Evolutionary conservation across 1,284 basidiomycete species (phyloP).

Genomic region (Trichosporon faecale): DNA sequence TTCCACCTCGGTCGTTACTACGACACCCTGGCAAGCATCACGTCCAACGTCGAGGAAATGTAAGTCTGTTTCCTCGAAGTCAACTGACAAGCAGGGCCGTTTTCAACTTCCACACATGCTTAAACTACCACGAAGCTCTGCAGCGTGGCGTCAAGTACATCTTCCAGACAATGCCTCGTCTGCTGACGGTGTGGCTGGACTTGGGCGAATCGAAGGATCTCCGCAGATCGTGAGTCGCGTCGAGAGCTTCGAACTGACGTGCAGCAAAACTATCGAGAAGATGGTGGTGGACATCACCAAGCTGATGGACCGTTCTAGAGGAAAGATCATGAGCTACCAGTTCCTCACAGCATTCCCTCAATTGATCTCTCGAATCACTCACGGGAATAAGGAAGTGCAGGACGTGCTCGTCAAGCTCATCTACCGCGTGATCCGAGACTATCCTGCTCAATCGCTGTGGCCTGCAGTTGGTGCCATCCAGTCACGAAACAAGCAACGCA

Average conservation of each 20-base stretch:
- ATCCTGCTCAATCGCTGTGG: slow-evolving; percentile 93
- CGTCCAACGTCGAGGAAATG: slow-evolving; percentile 21
- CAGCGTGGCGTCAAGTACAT: slow-evolving; percentile 89
- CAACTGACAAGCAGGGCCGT: slow-evolving; percentile 21
- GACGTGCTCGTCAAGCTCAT: slow-evolving; percentile 68
- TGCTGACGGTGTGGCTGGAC: slow-evolving; percentile 95
- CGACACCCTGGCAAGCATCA: slow-evolving; percentile 56
- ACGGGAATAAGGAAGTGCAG: slow-evolving; percentile 69
- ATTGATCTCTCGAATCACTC: slow-evolving; percentile 90
- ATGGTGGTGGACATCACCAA: slow-evolving; percentile 54
- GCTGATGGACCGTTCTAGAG: slow-evolving; percentile 62
- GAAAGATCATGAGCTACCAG: slow-evolving; percentile 67
- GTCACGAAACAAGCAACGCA: slow-evolving; percentile 69
- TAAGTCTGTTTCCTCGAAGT: not conserved
- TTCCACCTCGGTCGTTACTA: slow-evolving; percentile 86
- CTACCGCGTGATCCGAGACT: slow-evolving; percentile 67
- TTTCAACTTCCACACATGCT: slow-evolving; percentile 54
- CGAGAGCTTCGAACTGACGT: not conserved
- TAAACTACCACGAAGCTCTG: slow-evolving; percentile 72
- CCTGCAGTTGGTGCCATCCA: slow-evolving; percentile 84
- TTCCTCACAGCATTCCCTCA: slow-evolving; percentile 97
- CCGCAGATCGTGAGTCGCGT: slow-evolving; percentile 30
- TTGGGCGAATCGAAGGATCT: slow-evolving; percentile 63
- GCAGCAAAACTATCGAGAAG: not conserved
- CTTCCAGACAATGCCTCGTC: slow-evolving; percentile 90